Percentiles rank a stretch among this genome's conserved stretches.
These are phyloP conservation scores for Fusarium sp. DNA, from an alignment of 2,329 filamentous ascomycete species.

Conservation along the genomic window DNA sequence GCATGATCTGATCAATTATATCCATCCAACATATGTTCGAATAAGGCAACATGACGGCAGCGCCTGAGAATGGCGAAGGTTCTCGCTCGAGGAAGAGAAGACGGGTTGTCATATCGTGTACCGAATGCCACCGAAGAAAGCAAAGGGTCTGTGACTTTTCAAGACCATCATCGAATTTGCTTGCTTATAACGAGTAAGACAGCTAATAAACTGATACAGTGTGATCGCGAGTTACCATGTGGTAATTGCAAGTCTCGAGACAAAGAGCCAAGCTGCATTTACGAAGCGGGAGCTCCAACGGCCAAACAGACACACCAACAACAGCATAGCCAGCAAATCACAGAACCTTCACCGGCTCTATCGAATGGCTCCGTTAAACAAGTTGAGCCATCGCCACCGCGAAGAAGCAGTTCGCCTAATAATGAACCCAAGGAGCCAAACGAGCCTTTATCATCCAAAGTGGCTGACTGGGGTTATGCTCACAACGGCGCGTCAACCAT, in stretches of 20 bases:
- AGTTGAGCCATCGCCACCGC: not conserved
- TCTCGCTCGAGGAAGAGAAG: conserved; percentile 64
- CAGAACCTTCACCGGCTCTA: not conserved
- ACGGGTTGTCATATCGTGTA: conserved; percentile 72
- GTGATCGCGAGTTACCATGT: conserved; percentile 71
- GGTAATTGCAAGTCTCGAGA: conserved; percentile 70
- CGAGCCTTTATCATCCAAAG: conserved; percentile 57
- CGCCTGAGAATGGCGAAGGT: conserved; percentile 6
- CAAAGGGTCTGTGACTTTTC: conserved; percentile 62
- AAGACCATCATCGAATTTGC: too few species aligned
- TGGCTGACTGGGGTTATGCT: conserved; percentile 68
- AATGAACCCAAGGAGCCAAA: conserved; percentile 46
- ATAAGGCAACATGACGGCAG: conserved; percentile 23
- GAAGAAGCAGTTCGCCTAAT: conserved; percentile 5
- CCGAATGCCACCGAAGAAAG: conserved; percentile 74
- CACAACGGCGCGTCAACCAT: conserved; percentile 66
- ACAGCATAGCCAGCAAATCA: conserved; percentile 4
- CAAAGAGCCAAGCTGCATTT: conserved; percentile 68
- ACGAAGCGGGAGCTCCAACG: conserved; percentile 66
- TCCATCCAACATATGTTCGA: not conserved
- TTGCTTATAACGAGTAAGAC: not conserved
- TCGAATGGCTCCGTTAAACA: conserved; percentile 1
- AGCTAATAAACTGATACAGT: conserved; percentile 55
- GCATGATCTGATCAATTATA: too few species aligned
- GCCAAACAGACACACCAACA: conserved; percentile 48